Conservation (phyloP, 1,284 basidiomycete genomes). For the Pseudozyma thailandica region DNA sequence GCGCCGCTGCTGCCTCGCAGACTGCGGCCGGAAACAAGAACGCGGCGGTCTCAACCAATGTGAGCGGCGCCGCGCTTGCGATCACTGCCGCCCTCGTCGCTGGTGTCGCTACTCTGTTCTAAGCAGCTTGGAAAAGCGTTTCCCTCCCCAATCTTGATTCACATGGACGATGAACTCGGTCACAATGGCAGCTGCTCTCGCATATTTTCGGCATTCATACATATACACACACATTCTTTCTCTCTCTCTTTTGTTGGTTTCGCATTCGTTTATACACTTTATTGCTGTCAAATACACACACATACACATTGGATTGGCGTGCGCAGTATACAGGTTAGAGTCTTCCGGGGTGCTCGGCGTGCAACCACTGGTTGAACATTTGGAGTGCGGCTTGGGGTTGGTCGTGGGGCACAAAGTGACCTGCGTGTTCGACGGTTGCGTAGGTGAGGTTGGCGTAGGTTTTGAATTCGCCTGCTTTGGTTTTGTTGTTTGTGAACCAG, state of each 20-base stretch:
- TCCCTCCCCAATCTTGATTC: not conserved
- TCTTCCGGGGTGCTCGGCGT: slow-evolving; percentile 29
- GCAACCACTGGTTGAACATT: slow-evolving; percentile 64
- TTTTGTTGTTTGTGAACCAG: slow-evolving; percentile 41
- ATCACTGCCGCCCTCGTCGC: slow-evolving; percentile 13
- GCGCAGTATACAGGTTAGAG: too few species aligned
- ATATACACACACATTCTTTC: not conserved
- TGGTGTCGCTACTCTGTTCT: slow-evolving; percentile 22
- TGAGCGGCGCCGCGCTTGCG: slow-evolving; percentile 8
- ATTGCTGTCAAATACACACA: too few species aligned
- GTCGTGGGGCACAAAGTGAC: slow-evolving; percentile 66
- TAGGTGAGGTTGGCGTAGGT: slow-evolving; percentile 53
- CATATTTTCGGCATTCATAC: not conserved
- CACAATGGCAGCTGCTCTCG: not conserved
- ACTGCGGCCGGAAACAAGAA: slow-evolving; percentile 5
- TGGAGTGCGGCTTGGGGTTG: slow-evolving; percentile 53
- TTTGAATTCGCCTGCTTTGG: slow-evolving; percentile 53
- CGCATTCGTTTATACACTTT: not conserved
- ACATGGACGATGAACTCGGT: not conserved
- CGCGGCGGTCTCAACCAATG: slow-evolving; percentile 16
- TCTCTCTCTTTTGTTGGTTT: not conserved
- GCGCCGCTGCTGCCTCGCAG: slow-evolving; percentile 5
- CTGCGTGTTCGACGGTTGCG: slow-evolving; percentile 55
- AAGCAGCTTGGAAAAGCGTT: not conserved
- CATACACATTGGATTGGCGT: too few species aligned